These are phyloP conservation scores for Golubevia sp. DNA, from an alignment of 1,284 basidiomycete genomes.

Conservation along the genomic window DNA sequence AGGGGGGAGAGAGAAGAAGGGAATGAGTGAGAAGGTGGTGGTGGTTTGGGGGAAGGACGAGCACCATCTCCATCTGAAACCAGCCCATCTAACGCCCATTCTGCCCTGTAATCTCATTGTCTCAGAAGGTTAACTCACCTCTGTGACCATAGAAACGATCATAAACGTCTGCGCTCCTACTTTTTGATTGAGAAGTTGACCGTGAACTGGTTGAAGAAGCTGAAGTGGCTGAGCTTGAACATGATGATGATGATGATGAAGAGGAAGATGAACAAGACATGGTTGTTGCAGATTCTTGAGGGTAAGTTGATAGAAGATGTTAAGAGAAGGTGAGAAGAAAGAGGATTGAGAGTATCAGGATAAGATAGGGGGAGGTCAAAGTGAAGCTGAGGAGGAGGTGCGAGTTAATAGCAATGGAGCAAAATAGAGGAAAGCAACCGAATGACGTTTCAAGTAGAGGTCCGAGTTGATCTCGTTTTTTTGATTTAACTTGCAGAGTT, in stretches of 20 bases:
- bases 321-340: background rate
- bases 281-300: background rate
- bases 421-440: too few species aligned
- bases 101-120: too few species aligned
- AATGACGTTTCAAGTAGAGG: too few species aligned
- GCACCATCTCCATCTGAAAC: background rate
- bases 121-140: conserved; percentile 12
- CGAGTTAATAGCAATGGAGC: too few species aligned
- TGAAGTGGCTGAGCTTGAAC: background rate
- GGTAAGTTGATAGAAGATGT: too few species aligned
- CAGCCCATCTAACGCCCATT: too few species aligned
- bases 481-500: too few species aligned
- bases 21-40: background rate
- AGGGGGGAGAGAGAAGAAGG: background rate
- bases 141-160: conserved; percentile 52
- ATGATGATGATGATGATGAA: background rate
- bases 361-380: background rate
- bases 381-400: too few species aligned
- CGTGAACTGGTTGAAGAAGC: background rate
- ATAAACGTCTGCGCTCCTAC: conserved; percentile 5
- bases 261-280: conserved; percentile 1
- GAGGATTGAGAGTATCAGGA: background rate
- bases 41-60: background rate
- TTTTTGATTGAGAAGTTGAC: background rate
- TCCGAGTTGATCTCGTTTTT: too few species aligned